A percentile compares a stretch with the other conserved stretches of the same genome.
Conservation (phyloP, 225 moss, liverwort and hornwort species). For the Takakia lepidozioides region DNA sequence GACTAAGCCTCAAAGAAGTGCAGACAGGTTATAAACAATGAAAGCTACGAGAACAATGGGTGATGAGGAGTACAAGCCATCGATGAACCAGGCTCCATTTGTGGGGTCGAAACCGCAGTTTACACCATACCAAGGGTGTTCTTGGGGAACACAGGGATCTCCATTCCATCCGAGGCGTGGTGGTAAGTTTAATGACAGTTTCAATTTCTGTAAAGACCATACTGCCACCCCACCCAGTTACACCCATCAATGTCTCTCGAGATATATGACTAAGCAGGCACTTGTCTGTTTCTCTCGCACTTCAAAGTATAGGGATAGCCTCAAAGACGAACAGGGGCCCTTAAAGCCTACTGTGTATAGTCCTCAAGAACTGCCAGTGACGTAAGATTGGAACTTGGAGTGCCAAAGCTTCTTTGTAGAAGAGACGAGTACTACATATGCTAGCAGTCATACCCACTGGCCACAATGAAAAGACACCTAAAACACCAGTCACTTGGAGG, state of each 20-base stretch:
- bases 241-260: neutral
- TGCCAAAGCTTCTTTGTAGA: too few relatives aligned
- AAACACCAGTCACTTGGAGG: too few relatives aligned
- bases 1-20: neutral
- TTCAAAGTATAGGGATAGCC: too few relatives aligned
- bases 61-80: slow-evolving; percentile 32
- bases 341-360: too few relatives aligned
- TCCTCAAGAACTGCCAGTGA: too few relatives aligned
- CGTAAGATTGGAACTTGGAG: too few relatives aligned
- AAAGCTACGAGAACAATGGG: neutral
- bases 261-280: too few relatives aligned
- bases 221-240: slow-evolving; percentile 30
- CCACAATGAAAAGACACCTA: too few relatives aligned
- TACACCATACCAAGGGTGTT: slow-evolving; percentile 73
- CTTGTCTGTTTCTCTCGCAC: too few relatives aligned
- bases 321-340: too few relatives aligned
- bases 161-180: slow-evolving; percentile 91
- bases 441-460: too few relatives aligned
- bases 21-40: neutral
- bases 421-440: too few relatives aligned
- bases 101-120: slow-evolving; percentile 39
- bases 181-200: slow-evolving; percentile 48
- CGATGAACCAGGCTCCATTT: slow-evolving; percentile 52
- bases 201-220: slow-evolving; percentile 75
- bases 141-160: slow-evolving; percentile 82